Conservation (phyloP, 257 asterid species). For the Solanum appendiculatum region DNA sequence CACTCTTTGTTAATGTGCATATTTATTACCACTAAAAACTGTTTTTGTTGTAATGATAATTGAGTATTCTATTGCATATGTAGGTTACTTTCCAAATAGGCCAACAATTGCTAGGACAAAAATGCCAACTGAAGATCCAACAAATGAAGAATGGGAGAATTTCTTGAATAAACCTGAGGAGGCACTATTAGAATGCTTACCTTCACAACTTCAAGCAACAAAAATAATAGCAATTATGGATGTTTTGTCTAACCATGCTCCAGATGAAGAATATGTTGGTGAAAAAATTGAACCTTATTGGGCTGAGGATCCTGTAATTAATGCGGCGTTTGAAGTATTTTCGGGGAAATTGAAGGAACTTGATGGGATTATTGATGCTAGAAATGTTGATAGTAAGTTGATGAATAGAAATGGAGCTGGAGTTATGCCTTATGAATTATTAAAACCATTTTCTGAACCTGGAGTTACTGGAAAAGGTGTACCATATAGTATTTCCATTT, state of each 20-base stretch:
- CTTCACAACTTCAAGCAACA: background rate
- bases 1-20: background rate
- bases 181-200: background rate
- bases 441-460: background rate
- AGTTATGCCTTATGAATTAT: background rate
- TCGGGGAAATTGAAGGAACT: background rate
- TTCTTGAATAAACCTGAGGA: background rate
- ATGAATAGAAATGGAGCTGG: background rate
- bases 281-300: background rate
- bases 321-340: background rate
- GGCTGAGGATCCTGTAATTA: background rate
- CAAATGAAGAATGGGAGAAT: background rate
- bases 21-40: background rate
- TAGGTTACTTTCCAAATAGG: background rate
- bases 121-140: background rate
- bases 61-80: background rate
- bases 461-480: background rate
- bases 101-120: background rate
- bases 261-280: background rate
- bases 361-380: background rate
- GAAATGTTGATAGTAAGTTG: background rate
- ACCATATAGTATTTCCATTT: background rate
- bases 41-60: background rate
- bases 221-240: background rate
- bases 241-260: background rate